phyloP scores from a whole-genome alignment of 78 protist genomes.

The slime mould (Dictyostelium discoideum) region dicty_2.7 NC_007091.3:2436001-2436500 shows the following conservation, averaged over 20 bases:
- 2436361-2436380: not conserved
- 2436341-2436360: not conserved
- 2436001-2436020: constrained; percentile 3
- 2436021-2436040: not conserved
- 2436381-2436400: no score
- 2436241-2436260: not conserved
- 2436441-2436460: no score
- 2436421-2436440: no score
- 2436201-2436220: not conserved
- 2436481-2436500: no score
- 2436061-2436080: not conserved
- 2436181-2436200: constrained; percentile 15
- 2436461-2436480: no score
- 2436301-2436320: constrained; percentile 4
- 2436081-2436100: not conserved
- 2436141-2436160: not conserved
- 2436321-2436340: constrained; percentile 4
- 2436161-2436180: not conserved
- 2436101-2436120: not conserved
- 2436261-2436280: not conserved
- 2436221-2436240: not conserved
- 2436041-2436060: not conserved
- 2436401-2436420: not conserved
- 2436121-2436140: not conserved
- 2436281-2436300: not conserved